These are phyloP conservation scores for Bassia scoparia DNA, from an alignment of 148 eudicot genomes.

Conservation along the genomic window DNA sequence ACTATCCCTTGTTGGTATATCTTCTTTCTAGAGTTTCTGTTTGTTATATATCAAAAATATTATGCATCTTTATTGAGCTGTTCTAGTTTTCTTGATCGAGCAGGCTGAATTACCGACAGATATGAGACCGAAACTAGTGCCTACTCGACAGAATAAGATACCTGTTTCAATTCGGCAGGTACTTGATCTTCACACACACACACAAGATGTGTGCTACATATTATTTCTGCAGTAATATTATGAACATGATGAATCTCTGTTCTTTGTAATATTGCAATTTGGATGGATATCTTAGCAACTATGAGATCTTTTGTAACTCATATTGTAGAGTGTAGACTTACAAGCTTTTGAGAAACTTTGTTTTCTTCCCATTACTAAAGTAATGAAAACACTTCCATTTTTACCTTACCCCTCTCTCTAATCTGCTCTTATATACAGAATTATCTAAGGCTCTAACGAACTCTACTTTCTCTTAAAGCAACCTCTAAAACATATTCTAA, in stretches of 20 bases:
- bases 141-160: constrained; percentile 76
- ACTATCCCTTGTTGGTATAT: constrained; percentile 74
- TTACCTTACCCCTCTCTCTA: too few species aligned
- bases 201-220: neutral
- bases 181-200: constrained; percentile 15
- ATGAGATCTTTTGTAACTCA: too few species aligned
- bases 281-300: too few species aligned
- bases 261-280: too few species aligned
- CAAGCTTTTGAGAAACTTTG: too few species aligned
- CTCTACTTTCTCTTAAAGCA: too few species aligned
- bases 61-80: constrained; percentile 7
- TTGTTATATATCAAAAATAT: neutral
- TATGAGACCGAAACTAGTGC: constrained; percentile 76
- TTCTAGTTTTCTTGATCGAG: constrained; percentile 21
- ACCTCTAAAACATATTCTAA: too few species aligned
- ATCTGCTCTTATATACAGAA: too few species aligned
- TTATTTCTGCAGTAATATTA: neutral
- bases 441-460: too few species aligned
- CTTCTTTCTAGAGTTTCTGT: constrained; percentile 15
- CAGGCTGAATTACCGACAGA: constrained; percentile 89
- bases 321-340: too few species aligned
- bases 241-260: neutral
- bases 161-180: constrained; percentile 84
- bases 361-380: too few species aligned
- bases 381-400: too few species aligned